Conservation (phyloP, 495 filamentous ascomycete species). For the Sporormia fimetaria region DNA sequence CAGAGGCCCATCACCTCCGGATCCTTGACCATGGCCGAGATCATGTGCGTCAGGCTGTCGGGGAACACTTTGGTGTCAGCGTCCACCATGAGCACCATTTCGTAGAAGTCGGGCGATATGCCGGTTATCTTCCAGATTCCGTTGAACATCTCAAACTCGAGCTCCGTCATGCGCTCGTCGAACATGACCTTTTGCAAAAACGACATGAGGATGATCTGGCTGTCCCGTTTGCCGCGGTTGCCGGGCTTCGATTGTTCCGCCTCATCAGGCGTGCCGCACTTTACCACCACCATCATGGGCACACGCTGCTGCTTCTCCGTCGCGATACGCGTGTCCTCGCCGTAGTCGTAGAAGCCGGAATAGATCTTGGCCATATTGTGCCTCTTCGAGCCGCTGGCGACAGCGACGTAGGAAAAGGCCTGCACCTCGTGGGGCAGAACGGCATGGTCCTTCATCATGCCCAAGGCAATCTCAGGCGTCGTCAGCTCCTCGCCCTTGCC, state of each 20-base stretch:
- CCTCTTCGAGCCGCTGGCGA: slow-evolving; percentile 88
- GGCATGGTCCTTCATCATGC: slow-evolving; percentile 90
- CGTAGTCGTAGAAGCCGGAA: slow-evolving; percentile 96
- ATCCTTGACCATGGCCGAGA: slow-evolving; percentile 98
- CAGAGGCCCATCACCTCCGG: slow-evolving; percentile 99
- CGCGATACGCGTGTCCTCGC: slow-evolving; percentile 64
- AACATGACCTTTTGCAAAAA: slow-evolving; percentile 99
- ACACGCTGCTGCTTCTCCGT: slow-evolving; percentile 88
- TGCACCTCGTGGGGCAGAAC: slow-evolving; percentile 67
- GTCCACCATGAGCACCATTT: slow-evolving; percentile 96
- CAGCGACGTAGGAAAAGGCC: slow-evolving; percentile 90
- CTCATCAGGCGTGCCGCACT: slow-evolving; percentile 89
- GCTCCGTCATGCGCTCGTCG: slow-evolving; percentile 97
- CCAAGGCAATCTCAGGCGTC: slow-evolving; percentile 80
- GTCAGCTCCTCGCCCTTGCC: slow-evolving; percentile 78
- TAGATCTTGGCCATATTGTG: slow-evolving; percentile 99
- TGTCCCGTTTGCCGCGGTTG: slow-evolving; percentile 96
- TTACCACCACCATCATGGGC: slow-evolving; percentile 97
- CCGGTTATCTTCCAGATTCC: slow-evolving; percentile 97
- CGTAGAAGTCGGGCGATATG: slow-evolving; percentile 95
- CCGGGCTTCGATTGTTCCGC: slow-evolving; percentile 71
- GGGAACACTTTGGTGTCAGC: slow-evolving; percentile 99
- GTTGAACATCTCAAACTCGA: slow-evolving; percentile 99
- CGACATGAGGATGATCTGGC: slow-evolving; percentile 97
- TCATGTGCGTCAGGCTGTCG: slow-evolving; percentile 95